These are phyloP conservation scores for Suillus variegatus DNA, from an alignment of 768 basidiomycete genomes.

Conservation along the genomic window DNA sequence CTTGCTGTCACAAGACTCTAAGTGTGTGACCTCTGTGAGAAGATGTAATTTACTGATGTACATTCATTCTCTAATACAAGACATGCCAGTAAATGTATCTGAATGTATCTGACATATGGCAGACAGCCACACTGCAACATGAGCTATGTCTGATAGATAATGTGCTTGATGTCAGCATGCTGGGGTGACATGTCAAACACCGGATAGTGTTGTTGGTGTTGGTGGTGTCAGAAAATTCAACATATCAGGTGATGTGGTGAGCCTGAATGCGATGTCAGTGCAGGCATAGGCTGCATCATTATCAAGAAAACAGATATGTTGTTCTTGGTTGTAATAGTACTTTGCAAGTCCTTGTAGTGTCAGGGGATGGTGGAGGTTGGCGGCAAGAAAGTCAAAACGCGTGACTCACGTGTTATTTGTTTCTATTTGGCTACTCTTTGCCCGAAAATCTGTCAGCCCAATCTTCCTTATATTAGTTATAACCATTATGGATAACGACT, in stretches of 20 bases:
- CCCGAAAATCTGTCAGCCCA: not conserved
- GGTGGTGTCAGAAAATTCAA: too few relatives aligned
- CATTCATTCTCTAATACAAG: too few relatives aligned
- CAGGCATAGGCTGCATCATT: slow-evolving; percentile 66
- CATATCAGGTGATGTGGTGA: slow-evolving; percentile 15
- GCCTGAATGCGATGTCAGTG: slow-evolving; percentile 56
- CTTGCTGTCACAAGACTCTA: too few relatives aligned
- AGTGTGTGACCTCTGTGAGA: too few relatives aligned
- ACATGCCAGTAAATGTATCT: too few relatives aligned
- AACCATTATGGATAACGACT: slow-evolving; percentile 16
- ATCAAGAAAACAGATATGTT: not conserved
- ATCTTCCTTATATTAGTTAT: not conserved
- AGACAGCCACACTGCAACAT: too few relatives aligned
- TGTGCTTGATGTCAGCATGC: too few relatives aligned
- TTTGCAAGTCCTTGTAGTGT: not conserved
- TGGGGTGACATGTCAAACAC: too few relatives aligned
- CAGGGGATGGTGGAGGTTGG: not conserved
- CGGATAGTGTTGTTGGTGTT: too few relatives aligned
- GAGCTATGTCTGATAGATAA: too few relatives aligned
- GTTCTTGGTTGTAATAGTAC: not conserved
- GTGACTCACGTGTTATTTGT: slow-evolving; percentile 23
- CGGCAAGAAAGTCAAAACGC: slow-evolving; percentile 1
- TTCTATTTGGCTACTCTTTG: slow-evolving; percentile 11
- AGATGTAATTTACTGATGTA: too few relatives aligned
- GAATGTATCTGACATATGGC: too few relatives aligned